Percentiles rank a stretch among this genome's conserved stretches.
phyloP scores from a whole-genome alignment of 257 asterid genomes.

The Primulina tabacum region DNA sequence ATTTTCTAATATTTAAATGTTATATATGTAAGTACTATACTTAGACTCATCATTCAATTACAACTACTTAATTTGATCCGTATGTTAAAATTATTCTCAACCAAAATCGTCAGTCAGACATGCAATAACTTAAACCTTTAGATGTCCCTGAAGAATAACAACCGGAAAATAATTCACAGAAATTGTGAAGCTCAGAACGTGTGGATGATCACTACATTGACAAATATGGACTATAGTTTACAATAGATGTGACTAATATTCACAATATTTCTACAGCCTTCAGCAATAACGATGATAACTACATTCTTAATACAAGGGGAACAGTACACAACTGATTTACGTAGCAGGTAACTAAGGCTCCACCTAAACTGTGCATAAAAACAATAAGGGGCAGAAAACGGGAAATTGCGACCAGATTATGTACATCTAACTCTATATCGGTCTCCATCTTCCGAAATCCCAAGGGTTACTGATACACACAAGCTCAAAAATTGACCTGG shows the following conservation, averaged over 20 bases:
- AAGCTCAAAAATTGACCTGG: constrained; percentile 39
- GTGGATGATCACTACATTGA: neutral
- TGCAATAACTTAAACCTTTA: neutral
- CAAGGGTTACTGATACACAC: constrained; percentile 48
- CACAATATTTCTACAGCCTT: neutral
- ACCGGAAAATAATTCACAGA: neutral
- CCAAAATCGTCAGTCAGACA: too few relatives aligned
- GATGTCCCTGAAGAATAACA: neutral
- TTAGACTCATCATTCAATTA: too few relatives aligned
- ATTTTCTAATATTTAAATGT: too few relatives aligned
- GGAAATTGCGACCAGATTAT: constrained; percentile 47
- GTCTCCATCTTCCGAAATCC: constrained; percentile 29
- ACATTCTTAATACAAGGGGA: neutral
- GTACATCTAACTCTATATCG: constrained; percentile 68
- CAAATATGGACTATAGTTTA: neutral
- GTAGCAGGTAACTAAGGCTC: constrained; percentile 34
- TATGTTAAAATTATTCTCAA: too few relatives aligned
- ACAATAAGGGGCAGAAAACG: constrained; percentile 21
- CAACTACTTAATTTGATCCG: too few relatives aligned
- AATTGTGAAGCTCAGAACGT: neutral
- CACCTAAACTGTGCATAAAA: constrained; percentile 33
- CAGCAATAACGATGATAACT: neutral
- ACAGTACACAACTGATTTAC: neutral
- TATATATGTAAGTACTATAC: too few relatives aligned
- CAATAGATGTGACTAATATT: neutral